Conservation (phyloP, 768 basidiomycete species). For the Podaxis carcinomalis region DNA sequence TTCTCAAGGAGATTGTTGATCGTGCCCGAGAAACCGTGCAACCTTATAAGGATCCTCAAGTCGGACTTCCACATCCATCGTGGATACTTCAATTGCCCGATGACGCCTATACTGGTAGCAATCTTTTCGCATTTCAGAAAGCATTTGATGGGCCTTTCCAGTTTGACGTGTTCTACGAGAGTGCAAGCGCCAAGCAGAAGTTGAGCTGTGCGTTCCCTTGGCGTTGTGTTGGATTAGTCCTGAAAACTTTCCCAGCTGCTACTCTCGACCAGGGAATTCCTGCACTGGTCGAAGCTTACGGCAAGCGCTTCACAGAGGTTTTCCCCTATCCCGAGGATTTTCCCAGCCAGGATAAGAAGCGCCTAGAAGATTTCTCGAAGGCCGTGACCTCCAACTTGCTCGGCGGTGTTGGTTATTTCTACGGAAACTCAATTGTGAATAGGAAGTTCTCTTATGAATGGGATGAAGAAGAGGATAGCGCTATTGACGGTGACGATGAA, state of each 20-base stretch:
- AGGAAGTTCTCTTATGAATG: conserved; percentile 84
- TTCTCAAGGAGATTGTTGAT: conserved; percentile 56
- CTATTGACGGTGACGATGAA: conserved; percentile 31
- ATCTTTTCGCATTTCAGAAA: conserved; percentile 86
- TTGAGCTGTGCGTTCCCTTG: conserved; percentile 51
- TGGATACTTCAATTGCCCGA: conserved; percentile 75
- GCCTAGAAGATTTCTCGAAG: conserved; percentile 73
- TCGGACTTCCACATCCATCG: conserved; percentile 70
- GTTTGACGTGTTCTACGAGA: conserved; percentile 88
- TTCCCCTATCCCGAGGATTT: conserved; percentile 68
- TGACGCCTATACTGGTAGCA: conserved; percentile 66
- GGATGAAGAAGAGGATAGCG: conserved; percentile 61
- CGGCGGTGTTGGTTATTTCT: conserved; percentile 94
- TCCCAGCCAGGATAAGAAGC: conserved; percentile 38
- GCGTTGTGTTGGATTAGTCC: not conserved
- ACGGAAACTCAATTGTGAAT: conserved; percentile 86
- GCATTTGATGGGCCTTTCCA: conserved; percentile 79
- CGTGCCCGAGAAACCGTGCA: conserved; percentile 50
- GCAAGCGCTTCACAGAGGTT: conserved; percentile 57
- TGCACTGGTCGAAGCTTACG: conserved; percentile 57
- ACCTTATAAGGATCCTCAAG: conserved; percentile 46
- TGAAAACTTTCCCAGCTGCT: conserved; percentile 38
- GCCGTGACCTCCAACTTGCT: conserved; percentile 87
- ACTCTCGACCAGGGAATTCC: conserved; percentile 68
- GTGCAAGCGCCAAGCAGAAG: conserved; percentile 58